Conservation (phyloP, 2,329 filamentous ascomycete species). For the Capronia americana region DNA sequence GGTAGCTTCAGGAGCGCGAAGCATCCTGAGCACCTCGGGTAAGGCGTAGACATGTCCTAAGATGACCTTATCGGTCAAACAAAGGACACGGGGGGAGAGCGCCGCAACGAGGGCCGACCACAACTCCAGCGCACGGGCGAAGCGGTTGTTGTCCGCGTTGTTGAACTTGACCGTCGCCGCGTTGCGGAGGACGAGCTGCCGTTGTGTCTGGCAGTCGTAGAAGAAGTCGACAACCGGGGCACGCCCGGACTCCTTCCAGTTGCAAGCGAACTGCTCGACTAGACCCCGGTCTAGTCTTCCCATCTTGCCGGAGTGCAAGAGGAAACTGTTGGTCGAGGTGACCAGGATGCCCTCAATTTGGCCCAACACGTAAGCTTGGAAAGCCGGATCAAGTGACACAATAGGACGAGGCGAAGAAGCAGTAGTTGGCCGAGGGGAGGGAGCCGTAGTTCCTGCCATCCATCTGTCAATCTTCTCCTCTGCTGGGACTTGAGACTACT, state of each 20-base stretch:
- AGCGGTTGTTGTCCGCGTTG: slow-evolving; percentile 50
- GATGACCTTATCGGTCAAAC: slow-evolving; percentile 56
- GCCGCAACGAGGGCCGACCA: slow-evolving; percentile 57
- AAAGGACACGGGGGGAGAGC: slow-evolving; percentile 59
- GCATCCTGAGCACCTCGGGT: slow-evolving; percentile 57
- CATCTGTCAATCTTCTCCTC: not conserved
- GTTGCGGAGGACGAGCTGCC: slow-evolving; percentile 59
- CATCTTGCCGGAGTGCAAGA: not conserved
- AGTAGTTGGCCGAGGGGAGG: not conserved
- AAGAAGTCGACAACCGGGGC: slow-evolving; percentile 46
- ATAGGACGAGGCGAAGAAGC: not conserved
- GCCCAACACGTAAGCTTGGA: not conserved
- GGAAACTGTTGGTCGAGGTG: not conserved
- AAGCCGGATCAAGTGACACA: not conserved
- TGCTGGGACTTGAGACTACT: not conserved
- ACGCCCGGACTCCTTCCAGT: not conserved
- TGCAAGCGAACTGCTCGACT: not conserved
- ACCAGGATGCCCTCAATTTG: not conserved
- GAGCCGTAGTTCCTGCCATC: not conserved
- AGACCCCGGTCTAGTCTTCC: not conserved
- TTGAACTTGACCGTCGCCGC: slow-evolving; percentile 55
- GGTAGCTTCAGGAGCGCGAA: slow-evolving; percentile 51
- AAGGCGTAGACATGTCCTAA: slow-evolving; percentile 58
- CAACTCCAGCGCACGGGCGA: slow-evolving; percentile 50
- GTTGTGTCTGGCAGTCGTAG: slow-evolving; percentile 60